These are phyloP conservation scores for Botryosphaeria agaves DNA, from an alignment of 2,329 filamentous ascomycete species.

Conservation along the genomic window DNA sequence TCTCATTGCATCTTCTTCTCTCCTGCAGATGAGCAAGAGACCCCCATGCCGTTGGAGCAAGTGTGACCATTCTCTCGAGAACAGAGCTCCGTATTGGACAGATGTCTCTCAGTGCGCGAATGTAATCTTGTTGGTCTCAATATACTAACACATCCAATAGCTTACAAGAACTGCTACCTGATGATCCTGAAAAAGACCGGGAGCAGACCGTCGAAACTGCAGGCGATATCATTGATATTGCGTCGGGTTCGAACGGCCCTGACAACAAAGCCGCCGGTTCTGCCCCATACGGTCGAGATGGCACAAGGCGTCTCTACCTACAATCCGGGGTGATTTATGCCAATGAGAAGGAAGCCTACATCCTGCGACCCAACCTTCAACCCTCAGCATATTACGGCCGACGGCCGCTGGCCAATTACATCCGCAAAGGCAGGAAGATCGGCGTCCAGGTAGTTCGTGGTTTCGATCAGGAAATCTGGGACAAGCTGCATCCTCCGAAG, in stretches of 20 bases:
- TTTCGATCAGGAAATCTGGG: constrained; percentile 66
- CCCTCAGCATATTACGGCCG: constrained; percentile 76
- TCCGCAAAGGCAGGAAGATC: constrained; percentile 65
- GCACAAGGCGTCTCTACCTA: constrained; percentile 42
- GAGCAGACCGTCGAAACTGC: constrained; percentile 25
- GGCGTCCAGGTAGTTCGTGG: constrained; percentile 80
- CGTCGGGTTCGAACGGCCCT: constrained; percentile 24
- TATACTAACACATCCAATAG: constrained; percentile 4
- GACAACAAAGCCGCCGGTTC: constrained; percentile 31
- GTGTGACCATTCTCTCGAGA: too few species aligned
- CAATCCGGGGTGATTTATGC: constrained; percentile 79
- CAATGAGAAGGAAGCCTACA: constrained; percentile 57
- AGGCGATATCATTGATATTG: constrained; percentile 29
- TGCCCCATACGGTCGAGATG: constrained; percentile 21
- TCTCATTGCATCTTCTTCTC: too few species aligned
- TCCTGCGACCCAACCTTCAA: constrained; percentile 70
- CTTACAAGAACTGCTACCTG: constrained; percentile 14
- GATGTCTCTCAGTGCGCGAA: too few species aligned
- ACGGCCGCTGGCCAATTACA: constrained; percentile 59
- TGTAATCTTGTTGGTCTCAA: not conserved
- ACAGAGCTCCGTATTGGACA: too few species aligned
- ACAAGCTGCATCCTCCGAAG: constrained; percentile 45
- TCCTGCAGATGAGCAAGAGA: too few species aligned
- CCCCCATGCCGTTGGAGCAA: too few species aligned
- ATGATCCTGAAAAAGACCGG: constrained; percentile 25